Conservation (phyloP, 78 protist genomes). For the Pigoraptor vietnamica region DNA sequence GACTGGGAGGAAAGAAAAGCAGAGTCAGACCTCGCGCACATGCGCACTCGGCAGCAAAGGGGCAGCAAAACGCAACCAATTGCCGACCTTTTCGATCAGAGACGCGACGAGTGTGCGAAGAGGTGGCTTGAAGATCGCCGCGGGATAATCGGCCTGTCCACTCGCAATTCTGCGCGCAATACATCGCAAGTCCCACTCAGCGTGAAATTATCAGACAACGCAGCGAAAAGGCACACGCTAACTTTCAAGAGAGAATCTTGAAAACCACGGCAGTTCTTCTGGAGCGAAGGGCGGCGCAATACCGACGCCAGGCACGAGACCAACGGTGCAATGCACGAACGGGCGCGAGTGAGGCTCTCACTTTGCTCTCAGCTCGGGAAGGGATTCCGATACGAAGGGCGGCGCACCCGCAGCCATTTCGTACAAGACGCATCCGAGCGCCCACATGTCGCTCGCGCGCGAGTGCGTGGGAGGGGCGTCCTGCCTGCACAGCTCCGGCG, state of each 20-base stretch:
- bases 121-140: not conserved
- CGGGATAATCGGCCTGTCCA: not conserved
- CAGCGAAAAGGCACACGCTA: too few species aligned
- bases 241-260: too few species aligned
- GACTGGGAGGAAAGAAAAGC: not conserved
- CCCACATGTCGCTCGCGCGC: conserved; percentile 71
- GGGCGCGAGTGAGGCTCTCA: too few species aligned
- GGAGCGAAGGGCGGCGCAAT: too few species aligned
- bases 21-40: not conserved
- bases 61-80: too few species aligned
- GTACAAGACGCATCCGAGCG: conserved; percentile 61
- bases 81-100: not conserved
- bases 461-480: conserved; percentile 41
- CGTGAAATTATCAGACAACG: too few species aligned
- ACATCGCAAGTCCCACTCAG: too few species aligned
- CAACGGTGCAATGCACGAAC: too few species aligned
- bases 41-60: too few species aligned
- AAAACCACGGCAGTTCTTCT: too few species aligned
- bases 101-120: not conserved
- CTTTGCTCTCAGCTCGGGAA: not conserved
- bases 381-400: not conserved
- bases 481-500: conserved; percentile 59
- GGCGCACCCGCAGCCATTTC: conserved; percentile 35
- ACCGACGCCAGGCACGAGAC: too few species aligned
- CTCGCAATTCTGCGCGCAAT: not conserved